These are phyloP conservation scores for Berberis thunbergii DNA, from an alignment of 164 flowering plant species.

Conservation along the genomic window DNA sequence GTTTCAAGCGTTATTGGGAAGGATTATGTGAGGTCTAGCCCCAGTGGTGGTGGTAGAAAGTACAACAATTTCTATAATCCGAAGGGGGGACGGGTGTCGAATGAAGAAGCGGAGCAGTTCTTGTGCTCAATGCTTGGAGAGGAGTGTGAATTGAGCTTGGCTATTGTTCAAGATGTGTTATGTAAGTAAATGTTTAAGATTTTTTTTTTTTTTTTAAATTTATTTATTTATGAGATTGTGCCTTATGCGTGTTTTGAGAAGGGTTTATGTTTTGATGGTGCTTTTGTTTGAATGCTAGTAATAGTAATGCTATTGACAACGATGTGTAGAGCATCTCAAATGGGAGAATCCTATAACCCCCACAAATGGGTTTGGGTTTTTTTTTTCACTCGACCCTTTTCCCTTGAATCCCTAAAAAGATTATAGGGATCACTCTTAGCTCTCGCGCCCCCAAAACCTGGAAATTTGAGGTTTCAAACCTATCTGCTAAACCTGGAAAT, in stretches of 20 bases:
- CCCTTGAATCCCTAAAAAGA: too few relatives aligned
- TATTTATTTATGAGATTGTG: not conserved
- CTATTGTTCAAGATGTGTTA: constrained; percentile 67
- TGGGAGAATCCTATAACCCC: too few relatives aligned
- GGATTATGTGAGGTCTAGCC: constrained; percentile 38
- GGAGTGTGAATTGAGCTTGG: constrained; percentile 56
- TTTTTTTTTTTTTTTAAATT: not conserved
- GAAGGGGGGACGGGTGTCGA: constrained; percentile 17
- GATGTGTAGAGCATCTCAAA: too few relatives aligned
- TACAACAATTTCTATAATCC: constrained; percentile 9
- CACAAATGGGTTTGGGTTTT: too few relatives aligned
- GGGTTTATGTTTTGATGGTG: not conserved
- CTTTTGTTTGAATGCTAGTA: not conserved
- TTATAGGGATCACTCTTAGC: too few relatives aligned
- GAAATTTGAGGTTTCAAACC: too few relatives aligned
- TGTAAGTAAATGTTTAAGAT: constrained; percentile 34
- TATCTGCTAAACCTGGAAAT: too few relatives aligned
- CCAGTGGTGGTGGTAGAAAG: constrained; percentile 4
- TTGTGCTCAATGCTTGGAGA: constrained; percentile 76
- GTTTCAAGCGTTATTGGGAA: constrained; percentile 71
- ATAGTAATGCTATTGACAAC: too few relatives aligned
- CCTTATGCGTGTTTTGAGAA: not conserved
- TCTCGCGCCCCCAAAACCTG: too few relatives aligned
- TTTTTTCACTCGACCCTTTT: too few relatives aligned
- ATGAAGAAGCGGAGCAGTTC: constrained; percentile 62